Base-by-base conservation (phyloP, 352 stramenopile species). In the Globisporangium recalcitrans region DNA sequence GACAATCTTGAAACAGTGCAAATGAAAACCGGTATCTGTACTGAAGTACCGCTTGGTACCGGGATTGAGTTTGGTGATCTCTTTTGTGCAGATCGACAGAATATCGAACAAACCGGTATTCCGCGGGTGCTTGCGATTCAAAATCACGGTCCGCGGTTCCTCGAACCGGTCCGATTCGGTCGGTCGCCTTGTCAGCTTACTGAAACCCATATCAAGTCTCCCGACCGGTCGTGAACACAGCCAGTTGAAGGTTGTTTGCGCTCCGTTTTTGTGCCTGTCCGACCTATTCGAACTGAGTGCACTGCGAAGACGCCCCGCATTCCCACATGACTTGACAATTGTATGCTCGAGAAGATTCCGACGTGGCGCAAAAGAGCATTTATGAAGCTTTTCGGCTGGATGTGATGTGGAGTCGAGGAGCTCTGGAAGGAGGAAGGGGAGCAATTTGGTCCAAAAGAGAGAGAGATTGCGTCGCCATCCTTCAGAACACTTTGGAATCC, bases 231-330 rank as follows among this genome's bases (percentile, higher is more conserved):
- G 64, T 7, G 19, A 53, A 46, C n/a, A 29, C 7, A 53, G 49
- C 29, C 48, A 46, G 44, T 56, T 63, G 58, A 63, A 54, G 44
- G 44, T 56, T 63, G 58, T 36, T 22, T 31, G 10, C 26, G 42
- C 44, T 40, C 46, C 2, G 22, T 63, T 63, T 63, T 48, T 63
- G 47, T 59, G 34, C 59, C 48, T 76, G 71, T 78, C 71, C 69
- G 66, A 78, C 71, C 69, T 38, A 36, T n/a, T 27, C 42, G 38
- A 60, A 49, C 47, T 29, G 34, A 31, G 38, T 57, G 5, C 49
- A 22, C 4, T 14, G 29, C 24, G 29, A n/a, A 36, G 11, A 29
- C 21, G 16, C 22, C 22, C 38, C 24, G 31, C 10, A 31, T 36
- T 26, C 32, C n/a, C 8, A 22, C 1, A 9, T 52, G 58, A 64